Evolutionary conservation across 305 asterid species (phyloP), one percentile per base, ranked within the genome.

Genomic region (Solanum chacoense): DNA sequence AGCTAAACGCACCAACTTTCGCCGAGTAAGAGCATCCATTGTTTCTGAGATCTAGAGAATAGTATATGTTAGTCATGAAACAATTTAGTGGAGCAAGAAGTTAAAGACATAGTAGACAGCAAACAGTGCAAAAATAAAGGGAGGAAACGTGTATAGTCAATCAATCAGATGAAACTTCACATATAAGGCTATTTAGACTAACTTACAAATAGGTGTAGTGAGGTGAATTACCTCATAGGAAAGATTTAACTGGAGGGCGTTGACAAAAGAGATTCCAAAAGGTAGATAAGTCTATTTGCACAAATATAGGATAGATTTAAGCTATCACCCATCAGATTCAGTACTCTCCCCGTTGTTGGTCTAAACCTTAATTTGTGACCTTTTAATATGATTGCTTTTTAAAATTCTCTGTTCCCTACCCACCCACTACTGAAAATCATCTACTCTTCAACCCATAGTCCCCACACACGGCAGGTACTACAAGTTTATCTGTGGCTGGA

Each of bases 11-110:
- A 91, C 91, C 91, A 97, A 89, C 91, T 93, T 94, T 88, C 94
- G 94, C 91, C 94, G 93, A 83, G 94, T 92, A 89, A 94, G 91
- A 88, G 93, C 86, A 92, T 95, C 98, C 89, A 94, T 93, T 45
- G 92, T 93, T 93, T 95, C 99, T 87, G 99, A 97, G 90, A 96
- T 94, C 99, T 97, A 91, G 73, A 88, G 83, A 87, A 88, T 87
- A 91, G 90, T 31, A 91, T 67, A 88, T 87, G 81, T 88, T 73
- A 88, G 88, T 90, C 88, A 92, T 77, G 71, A 65, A 89, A 81
- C 85, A 88, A 76, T 50, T 88, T 77, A 88, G 65, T 75, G 11
- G 85, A 71, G 87, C 76, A 42, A 73, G 85, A 87, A 67, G 13
- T 84, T 35, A 20, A 84, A 18, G 71, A 40, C 20, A 88, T 24